A percentile compares a stretch with the other conserved stretches of the same genome.
These are phyloP conservation scores for Jacaranda mimosifolia DNA, from an alignment of 257 asterid genomes.

Conservation along the genomic window DNA sequence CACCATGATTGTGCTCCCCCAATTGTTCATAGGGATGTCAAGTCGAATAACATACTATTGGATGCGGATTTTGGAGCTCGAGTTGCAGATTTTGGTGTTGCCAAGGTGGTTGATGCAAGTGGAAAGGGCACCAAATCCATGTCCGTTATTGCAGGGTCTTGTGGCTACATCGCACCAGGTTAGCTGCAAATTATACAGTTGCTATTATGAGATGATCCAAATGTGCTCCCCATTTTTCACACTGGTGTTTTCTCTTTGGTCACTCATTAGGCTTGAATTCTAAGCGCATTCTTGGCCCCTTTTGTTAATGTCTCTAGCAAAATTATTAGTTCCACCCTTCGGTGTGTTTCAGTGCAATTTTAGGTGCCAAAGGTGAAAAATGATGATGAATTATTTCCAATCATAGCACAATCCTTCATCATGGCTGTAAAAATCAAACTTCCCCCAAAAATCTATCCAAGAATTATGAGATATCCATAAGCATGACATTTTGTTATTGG, in stretches of 20 bases:
- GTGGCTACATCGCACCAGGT: conserved; percentile 99
- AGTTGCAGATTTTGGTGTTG: conserved; percentile 93
- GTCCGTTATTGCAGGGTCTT: conserved; percentile 96
- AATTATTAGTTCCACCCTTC: conserved; percentile 32
- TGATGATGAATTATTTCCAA: conserved; percentile 32
- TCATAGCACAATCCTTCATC: conserved; percentile 28
- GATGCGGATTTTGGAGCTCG: conserved; percentile 89
- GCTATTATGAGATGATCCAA: not conserved
- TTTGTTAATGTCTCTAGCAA: not conserved
- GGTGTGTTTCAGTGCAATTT: conserved; percentile 30
- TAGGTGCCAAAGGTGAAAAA: conserved; percentile 25
- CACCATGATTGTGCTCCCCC: conserved; percentile 96
- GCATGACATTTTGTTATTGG: conserved; percentile 23
- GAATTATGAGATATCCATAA: conserved; percentile 12
- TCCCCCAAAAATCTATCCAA: not conserved
- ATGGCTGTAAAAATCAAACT: not conserved
- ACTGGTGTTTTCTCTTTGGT: not conserved
- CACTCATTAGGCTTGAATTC: not conserved
- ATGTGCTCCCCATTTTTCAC: too few species aligned
- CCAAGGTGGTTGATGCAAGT: conserved; percentile 72
- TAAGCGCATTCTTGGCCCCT: not conserved
- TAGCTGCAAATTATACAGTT: not conserved
- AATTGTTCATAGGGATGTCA: conserved; percentile 87
- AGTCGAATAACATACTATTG: conserved; percentile 86
- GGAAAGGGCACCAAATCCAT: conserved; percentile 74